These are phyloP conservation scores for Vitis cinerea DNA, from an alignment of 164 flowering plant species.

Conservation along the genomic window DNA sequence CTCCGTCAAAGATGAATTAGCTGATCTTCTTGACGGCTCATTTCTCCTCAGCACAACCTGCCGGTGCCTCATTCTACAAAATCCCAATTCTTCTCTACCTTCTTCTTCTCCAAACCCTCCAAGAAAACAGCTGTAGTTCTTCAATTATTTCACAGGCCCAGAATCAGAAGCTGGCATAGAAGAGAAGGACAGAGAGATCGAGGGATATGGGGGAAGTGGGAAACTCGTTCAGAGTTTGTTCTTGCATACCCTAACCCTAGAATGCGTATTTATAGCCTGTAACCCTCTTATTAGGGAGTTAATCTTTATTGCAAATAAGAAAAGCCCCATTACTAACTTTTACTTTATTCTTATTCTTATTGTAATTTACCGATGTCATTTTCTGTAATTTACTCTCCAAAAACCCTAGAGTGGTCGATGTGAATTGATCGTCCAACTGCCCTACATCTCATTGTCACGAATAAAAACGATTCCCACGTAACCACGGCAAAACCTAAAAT, in stretches of 20 bases:
- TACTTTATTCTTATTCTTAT: too few species aligned
- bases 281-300: not conserved
- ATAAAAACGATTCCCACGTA: conserved; percentile 6
- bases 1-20: conserved; percentile 28
- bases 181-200: conserved; percentile 16
- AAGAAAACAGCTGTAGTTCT: not conserved
- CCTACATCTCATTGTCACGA: conserved; percentile 21
- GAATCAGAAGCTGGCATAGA: conserved; percentile 2
- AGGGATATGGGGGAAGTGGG: not conserved
- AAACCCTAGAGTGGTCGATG: conserved; percentile 26
- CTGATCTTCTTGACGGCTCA: conserved; percentile 24
- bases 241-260: conserved; percentile 53
- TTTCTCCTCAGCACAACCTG: conserved; percentile 46
- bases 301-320: not conserved
- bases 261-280: conserved; percentile 33
- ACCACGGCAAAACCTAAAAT: conserved; percentile 25
- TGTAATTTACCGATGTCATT: not conserved
- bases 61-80: conserved; percentile 52
- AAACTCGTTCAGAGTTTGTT: not conserved
- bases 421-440: conserved; percentile 46
- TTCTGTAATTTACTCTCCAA: not conserved
- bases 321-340: not conserved
- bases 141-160: not conserved
- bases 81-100: conserved; percentile 8
- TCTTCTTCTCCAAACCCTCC: not conserved